phyloP scores from a whole-genome alignment of 176 grass and related monocot genomes.

The Triticum turgidum region DNA sequence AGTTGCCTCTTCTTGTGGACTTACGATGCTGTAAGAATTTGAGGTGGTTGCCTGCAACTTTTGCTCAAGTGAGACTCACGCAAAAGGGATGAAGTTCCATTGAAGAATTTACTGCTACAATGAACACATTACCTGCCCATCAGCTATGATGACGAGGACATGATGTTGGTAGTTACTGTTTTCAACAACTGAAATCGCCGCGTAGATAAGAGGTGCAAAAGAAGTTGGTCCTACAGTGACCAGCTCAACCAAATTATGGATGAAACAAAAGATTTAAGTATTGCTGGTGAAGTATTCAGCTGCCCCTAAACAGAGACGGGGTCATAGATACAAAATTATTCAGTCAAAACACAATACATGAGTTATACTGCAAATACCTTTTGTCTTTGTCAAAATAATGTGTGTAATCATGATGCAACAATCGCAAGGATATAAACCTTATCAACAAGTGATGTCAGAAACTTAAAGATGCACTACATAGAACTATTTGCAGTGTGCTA shows the following conservation, averaged over 20 bases:
- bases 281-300: background rate
- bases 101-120: constrained; percentile 23
- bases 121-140: constrained; percentile 70
- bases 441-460: background rate
- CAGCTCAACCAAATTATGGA: constrained; percentile 29
- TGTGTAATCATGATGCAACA: background rate
- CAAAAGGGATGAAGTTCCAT: background rate
- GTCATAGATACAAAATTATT: background rate
- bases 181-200: constrained; percentile 74
- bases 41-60: constrained; percentile 54
- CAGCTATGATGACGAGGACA: constrained; percentile 95
- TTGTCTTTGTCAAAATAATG: constrained; percentile 10
- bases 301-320: background rate
- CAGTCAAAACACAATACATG: constrained; percentile 16
- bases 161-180: constrained; percentile 88
- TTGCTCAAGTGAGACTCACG: constrained; percentile 35
- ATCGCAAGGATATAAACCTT: background rate
- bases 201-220: constrained; percentile 81
- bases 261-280: background rate
- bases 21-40: constrained; percentile 23
- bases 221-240: constrained; percentile 77
- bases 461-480: background rate
- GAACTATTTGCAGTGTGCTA: background rate
- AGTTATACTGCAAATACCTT: background rate
- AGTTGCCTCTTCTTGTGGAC: constrained; percentile 78